Conservation (phyloP, 1,284 basidiomycete species). For the Hortiboletus rubellus region DNA sequence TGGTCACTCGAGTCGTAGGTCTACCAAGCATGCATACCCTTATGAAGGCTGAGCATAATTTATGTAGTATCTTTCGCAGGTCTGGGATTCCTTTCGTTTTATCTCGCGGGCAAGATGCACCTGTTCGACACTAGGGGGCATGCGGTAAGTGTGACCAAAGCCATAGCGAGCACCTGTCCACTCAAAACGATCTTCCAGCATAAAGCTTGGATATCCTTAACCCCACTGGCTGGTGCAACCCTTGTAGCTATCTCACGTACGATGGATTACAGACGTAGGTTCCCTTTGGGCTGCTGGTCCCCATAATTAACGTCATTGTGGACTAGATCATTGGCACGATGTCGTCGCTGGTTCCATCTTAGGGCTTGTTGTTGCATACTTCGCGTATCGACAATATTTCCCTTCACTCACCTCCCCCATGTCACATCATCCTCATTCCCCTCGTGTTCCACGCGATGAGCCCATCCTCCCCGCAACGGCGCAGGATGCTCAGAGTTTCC, state of each 20-base stretch:
- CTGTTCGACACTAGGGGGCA: slow-evolving; percentile 84
- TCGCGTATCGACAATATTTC: slow-evolving; percentile 83
- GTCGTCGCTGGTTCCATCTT: slow-evolving; percentile 79
- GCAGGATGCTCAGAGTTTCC: slow-evolving; percentile 12
- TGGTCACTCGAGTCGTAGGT: slow-evolving; percentile 83
- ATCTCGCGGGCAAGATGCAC: slow-evolving; percentile 90
- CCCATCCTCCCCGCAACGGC: slow-evolving; percentile 40
- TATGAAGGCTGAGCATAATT: slow-evolving; percentile 5
- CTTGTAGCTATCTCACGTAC: slow-evolving; percentile 91
- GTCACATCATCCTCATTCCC: slow-evolving; percentile 76
- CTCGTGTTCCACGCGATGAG: slow-evolving; percentile 55
- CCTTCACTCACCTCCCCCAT: slow-evolving; percentile 57
- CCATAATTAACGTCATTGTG: slow-evolving; percentile 1
- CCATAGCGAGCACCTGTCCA: background rate
- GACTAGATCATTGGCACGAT: slow-evolving; percentile 84
- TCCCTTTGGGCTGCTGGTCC: background rate
- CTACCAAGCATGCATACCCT: background rate
- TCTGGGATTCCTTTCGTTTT: slow-evolving; percentile 86
- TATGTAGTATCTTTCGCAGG: slow-evolving; percentile 85
- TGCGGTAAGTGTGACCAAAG: slow-evolving; percentile 49
- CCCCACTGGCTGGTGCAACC: slow-evolving; percentile 77
- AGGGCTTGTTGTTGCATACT: slow-evolving; percentile 73
- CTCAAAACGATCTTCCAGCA: slow-evolving; percentile 37
- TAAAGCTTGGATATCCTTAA: slow-evolving; percentile 82
- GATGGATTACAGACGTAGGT: slow-evolving; percentile 84